phyloP scores from a whole-genome alignment of 192 early-diverging fungal genomes.

The Backusella macrospora region DNA sequence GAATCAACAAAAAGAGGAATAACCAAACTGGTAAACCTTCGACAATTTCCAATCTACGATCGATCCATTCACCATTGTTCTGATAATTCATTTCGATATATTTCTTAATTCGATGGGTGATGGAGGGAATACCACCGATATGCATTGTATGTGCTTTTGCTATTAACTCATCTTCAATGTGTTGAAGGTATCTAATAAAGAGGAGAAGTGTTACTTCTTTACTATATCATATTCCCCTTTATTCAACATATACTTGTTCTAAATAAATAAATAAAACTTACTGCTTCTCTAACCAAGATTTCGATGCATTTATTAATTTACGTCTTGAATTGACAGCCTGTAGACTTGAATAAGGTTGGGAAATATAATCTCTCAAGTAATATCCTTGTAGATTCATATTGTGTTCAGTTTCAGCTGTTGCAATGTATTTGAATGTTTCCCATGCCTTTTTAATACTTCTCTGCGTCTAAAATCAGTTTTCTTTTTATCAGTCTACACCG shows the following conservation, averaged over 20 bases:
- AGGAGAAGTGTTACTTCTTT: not conserved
- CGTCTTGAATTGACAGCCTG: constrained; percentile 6
- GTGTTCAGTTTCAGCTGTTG: not conserved
- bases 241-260: not conserved
- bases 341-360: not conserved
- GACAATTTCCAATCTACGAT: constrained; percentile 45
- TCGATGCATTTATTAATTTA: constrained; percentile 41
- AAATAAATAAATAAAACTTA: constrained; percentile 26
- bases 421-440: constrained; percentile 2
- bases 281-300: constrained; percentile 56
- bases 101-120: constrained; percentile 69
- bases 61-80: constrained; percentile 46
- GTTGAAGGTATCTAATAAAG: constrained; percentile 44
- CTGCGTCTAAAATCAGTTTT: too few species aligned
- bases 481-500: too few species aligned
- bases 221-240: not conserved
- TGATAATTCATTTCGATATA: constrained; percentile 73
- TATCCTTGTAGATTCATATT: not conserved
- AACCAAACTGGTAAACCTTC: constrained; percentile 82
- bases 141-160: constrained; percentile 66
- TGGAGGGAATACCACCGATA: constrained; percentile 82
- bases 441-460: not conserved
- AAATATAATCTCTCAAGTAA: not conserved
- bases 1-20: constrained; percentile 80
- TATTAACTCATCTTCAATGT: constrained; percentile 53